These are phyloP conservation scores for Candida mesenterica DNA, from an alignment of 1,139 yeast species.

Conservation along the genomic window DNA sequence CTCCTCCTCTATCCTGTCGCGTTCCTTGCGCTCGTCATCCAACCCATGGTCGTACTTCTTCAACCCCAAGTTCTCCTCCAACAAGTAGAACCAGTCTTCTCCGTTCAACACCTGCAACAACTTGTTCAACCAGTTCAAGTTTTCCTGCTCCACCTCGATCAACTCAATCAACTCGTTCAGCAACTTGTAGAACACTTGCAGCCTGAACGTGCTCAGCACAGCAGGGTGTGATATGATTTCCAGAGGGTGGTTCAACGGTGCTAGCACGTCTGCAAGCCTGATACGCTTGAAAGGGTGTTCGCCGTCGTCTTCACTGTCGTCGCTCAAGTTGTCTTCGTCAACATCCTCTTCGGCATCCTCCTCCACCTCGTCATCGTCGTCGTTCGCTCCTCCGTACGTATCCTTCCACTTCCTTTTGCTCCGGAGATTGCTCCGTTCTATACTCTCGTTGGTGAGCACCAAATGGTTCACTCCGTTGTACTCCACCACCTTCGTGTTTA, in stretches of 20 bases:
- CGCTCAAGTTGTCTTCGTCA: slow-evolving; percentile 16
- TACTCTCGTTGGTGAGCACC: slow-evolving; percentile 37
- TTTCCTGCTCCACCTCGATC: slow-evolving; percentile 77
- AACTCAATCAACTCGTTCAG: slow-evolving; percentile 72
- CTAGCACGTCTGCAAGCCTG: slow-evolving; percentile 54
- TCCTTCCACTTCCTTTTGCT: slow-evolving; percentile 43
- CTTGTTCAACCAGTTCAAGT: slow-evolving; percentile 66
- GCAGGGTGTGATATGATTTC: slow-evolving; percentile 76
- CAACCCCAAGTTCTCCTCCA: slow-evolving; percentile 63
- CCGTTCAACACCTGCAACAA: slow-evolving; percentile 79
- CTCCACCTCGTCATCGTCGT: slow-evolving; percentile 12
- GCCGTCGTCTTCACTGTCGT: slow-evolving; percentile 22
- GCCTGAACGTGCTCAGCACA: slow-evolving; percentile 61
- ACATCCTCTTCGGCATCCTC: slow-evolving; percentile 8
- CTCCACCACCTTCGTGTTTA: slow-evolving; percentile 39
- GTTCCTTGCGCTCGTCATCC: slow-evolving; percentile 26
- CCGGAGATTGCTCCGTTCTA: slow-evolving; percentile 26
- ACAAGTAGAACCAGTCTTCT: slow-evolving; percentile 71
- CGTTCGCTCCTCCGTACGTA: slow-evolving; percentile 18
- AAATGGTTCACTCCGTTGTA: slow-evolving; percentile 41
- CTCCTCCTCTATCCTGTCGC: slow-evolving; percentile 1
- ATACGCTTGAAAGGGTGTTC: slow-evolving; percentile 37
- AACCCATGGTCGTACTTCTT: slow-evolving; percentile 69
- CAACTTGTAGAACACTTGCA: slow-evolving; percentile 49
- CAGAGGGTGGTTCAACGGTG: slow-evolving; percentile 78